Evolutionary conservation across 331 rosid species (phyloP), one percentile per base, ranked within the genome.

Genomic region (Quercus tomentella): DNA sequence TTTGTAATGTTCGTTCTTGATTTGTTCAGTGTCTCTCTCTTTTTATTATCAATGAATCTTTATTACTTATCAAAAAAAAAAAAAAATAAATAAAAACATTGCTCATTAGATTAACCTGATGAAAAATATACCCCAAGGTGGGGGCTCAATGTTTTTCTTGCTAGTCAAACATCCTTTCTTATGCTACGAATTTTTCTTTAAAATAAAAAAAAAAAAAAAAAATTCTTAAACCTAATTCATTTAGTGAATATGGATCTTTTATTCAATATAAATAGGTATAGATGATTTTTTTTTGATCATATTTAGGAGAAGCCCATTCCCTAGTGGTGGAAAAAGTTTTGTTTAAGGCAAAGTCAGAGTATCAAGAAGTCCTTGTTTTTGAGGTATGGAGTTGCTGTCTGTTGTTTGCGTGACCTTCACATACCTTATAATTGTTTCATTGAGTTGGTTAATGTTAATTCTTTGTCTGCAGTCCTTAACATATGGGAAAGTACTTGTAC

Each of bases 401-500:
- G 18, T 56, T 41, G 66, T 76, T 54, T 70, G 26, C 33, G 5
- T 22, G 56, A 56, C 7, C 21, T 45, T 57, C 30, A 31, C 23
- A 25, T 60, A 16, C 2, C n/a, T 43, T 54, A 20, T 12, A 3
- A 45, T 54, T 25, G 12, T 66, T 61, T 33, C 43, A 10, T 12
- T 26, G 15, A 22, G 70, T 80, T 69, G 75, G 65, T 60, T 67
- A 72, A 56, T 69, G 41, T 72, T 75, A 55, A 31, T 74, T 60
- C 37, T 78, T 75, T 72, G 15, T 74, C n/a, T 81, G 81, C 96
- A 95, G 99, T 93, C 98, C 56, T 72, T 84, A 16, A 8, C 83
- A 1, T 95, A 93, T 77, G 99, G 99, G 76, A 95, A 92, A 81
- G 97, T 95, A 61, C 99, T 93, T 60, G 99, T 91, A 56, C 99